These are phyloP conservation scores for Salpingoeca rosetta DNA, from an alignment of 78 protist genomes.

Conservation along the genomic window DNA sequence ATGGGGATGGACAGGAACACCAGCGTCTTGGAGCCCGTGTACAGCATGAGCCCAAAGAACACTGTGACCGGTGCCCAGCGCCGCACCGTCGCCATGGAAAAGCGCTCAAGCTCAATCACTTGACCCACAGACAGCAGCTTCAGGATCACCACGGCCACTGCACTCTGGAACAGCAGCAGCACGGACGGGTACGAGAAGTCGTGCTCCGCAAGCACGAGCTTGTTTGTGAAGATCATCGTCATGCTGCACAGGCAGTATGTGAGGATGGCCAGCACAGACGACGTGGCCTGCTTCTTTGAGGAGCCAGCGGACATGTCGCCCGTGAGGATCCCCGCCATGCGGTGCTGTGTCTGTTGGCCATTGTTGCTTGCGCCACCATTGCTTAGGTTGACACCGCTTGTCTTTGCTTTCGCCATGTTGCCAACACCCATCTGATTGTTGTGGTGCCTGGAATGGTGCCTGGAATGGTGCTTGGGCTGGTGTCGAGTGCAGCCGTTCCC, in stretches of 20 bases:
- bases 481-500: no score
- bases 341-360: no score
- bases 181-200: background rate
- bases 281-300: no score
- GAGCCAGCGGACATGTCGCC: no score
- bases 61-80: slow-evolving; percentile 5
- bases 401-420: no score
- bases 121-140: background rate
- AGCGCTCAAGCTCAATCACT: background rate
- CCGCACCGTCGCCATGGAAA: background rate
- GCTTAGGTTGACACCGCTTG: no score
- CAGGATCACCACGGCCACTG: background rate
- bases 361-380: no score
- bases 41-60: slow-evolving; percentile 7
- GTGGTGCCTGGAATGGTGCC: no score
- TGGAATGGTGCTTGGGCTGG: no score
- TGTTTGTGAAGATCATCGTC: slow-evolving; percentile 16
- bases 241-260: slow-evolving; percentile 2
- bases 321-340: no score
- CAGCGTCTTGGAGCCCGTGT: background rate
- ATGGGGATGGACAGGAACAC: slow-evolving; percentile 1
- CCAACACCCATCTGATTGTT: no score
- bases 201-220: background rate
- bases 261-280: slow-evolving; percentile 3
- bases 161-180: background rate